Evolutionary conservation across 768 basidiomycete genomes (phyloP).

Genomic region (Phanerochaete sordida): DNA sequence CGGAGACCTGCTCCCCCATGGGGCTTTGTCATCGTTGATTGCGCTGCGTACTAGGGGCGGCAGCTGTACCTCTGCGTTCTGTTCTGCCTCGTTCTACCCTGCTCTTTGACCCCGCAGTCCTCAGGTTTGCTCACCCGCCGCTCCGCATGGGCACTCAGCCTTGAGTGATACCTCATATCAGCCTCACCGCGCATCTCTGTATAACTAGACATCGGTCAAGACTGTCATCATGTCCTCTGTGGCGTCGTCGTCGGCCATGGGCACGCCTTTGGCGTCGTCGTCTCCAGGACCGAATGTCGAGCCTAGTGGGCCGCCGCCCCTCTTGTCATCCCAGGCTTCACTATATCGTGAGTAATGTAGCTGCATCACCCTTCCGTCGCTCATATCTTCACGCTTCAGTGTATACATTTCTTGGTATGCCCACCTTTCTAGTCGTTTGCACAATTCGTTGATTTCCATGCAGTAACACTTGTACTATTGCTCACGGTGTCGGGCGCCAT

Average conservation of each 20-base stretch:
- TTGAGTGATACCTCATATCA: too few species aligned
- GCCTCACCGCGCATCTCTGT: too few species aligned
- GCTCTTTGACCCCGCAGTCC: neutral
- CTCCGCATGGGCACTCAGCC: neutral
- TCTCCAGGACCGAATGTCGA: neutral
- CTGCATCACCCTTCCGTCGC: neutral
- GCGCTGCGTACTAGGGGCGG: neutral
- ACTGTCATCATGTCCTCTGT: neutral
- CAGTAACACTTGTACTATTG: constrained; percentile 10
- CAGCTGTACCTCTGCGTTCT: neutral
- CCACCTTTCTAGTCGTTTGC: neutral
- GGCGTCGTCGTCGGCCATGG: neutral
- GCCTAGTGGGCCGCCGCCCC: neutral
- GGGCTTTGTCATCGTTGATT: neutral
- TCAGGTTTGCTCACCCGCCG: neutral
- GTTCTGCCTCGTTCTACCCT: neutral
- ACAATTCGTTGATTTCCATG: neutral
- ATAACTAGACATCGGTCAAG: neutral
- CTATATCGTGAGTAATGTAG: constrained; percentile 6
- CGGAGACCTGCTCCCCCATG: neutral
- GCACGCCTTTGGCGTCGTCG: neutral
- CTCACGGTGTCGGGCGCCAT: constrained; percentile 9
- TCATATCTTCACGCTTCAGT: neutral
- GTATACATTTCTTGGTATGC: constrained; percentile 14
- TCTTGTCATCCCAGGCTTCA: constrained; percentile 12